Base-by-base conservation (phyloP, 106 monocot genomes). In the Dendrobium nobile region DNA sequence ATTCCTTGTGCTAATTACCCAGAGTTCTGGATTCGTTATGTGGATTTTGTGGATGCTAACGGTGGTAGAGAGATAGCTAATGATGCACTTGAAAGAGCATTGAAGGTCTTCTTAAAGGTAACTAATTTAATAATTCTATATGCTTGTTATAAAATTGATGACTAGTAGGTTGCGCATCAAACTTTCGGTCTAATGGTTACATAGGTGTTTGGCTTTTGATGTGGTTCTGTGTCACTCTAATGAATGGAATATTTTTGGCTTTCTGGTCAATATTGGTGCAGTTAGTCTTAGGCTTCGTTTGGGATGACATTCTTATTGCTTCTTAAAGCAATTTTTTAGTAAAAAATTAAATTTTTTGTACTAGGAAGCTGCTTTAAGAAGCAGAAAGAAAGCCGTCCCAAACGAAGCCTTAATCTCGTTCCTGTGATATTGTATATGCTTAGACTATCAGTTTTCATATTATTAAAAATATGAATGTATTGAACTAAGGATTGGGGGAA, bases 1-100 rank as follows among this genome's bases (percentile, higher is more conserved):
- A 90, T 99, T 85, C 87, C 98, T 88, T 99, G 98, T 90, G 98
- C 98, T 82, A 95, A 87, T 88, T 99, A 99, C 85, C 83, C 88
- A 67, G 98, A 99, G 48, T 99, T 99, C 81, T 99, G 98, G 98
- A 88, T 99, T 47, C 94, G 93, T 47, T 99, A 99, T 84, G 87
- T 91, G 56, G 95, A 99, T 79, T 88, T 84, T 87, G 87, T 90
- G 77, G 87, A 95, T 87, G 84, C 85, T 67, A 92, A 81, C 40
- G 98, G 98, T 77, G 95, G 95, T 41, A 84, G 89, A 75, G 98
- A 95, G 84, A 84, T 99, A 72, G 92, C 95, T 64, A 86, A 83
- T 51, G 33, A 86, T 85, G 89, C 91, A 78, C 79, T 99, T 54
- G 77, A 73, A 44, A 88, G 92, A 77, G 94, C 95, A 72, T 84